Evolutionary conservation across 805 yeast genomes (phyloP).

Genomic region (Ogataea saltuana): DNA sequence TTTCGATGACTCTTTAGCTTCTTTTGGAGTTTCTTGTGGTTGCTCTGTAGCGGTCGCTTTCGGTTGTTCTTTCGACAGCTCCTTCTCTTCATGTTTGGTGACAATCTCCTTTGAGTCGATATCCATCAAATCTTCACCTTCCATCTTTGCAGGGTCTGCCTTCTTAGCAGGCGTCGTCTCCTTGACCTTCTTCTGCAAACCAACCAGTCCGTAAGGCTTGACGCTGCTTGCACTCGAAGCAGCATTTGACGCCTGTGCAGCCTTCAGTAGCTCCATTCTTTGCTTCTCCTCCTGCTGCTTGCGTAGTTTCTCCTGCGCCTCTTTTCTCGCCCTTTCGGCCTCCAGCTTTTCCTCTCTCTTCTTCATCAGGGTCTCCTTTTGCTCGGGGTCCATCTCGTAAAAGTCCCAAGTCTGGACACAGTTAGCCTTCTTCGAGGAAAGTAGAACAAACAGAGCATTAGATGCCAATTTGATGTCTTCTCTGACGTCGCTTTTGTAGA

Average conservation of each 20-base stretch:
- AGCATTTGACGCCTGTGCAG: constrained; percentile 6
- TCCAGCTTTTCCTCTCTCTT: constrained; percentile 21
- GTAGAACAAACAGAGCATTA: constrained; percentile 66
- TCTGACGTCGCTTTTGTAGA: constrained; percentile 57
- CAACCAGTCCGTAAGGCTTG: constrained; percentile 35
- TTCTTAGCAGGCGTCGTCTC: constrained; percentile 1
- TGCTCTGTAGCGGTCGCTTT: neutral
- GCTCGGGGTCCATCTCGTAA: constrained; percentile 48
- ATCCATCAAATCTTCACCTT: neutral
- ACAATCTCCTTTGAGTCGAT: neutral
- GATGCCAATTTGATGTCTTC: constrained; percentile 82
- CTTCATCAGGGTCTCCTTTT: constrained; percentile 34
- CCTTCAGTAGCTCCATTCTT: constrained; percentile 14
- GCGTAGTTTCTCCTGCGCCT: constrained; percentile 18
- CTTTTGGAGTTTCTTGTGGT: too few relatives aligned
- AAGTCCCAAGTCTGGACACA: constrained; percentile 61
- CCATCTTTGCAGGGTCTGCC: neutral
- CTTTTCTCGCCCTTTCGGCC: constrained; percentile 23
- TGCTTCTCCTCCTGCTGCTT: constrained; percentile 21
- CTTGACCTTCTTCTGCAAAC: constrained; percentile 23
- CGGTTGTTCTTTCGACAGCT: neutral
- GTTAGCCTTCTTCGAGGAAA: constrained; percentile 52
- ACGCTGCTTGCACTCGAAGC: constrained; percentile 15
- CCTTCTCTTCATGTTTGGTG: neutral
- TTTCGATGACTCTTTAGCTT: neutral